Conservation (phyloP, 768 basidiomycete species). For the Termitomyces sp. region DNA sequence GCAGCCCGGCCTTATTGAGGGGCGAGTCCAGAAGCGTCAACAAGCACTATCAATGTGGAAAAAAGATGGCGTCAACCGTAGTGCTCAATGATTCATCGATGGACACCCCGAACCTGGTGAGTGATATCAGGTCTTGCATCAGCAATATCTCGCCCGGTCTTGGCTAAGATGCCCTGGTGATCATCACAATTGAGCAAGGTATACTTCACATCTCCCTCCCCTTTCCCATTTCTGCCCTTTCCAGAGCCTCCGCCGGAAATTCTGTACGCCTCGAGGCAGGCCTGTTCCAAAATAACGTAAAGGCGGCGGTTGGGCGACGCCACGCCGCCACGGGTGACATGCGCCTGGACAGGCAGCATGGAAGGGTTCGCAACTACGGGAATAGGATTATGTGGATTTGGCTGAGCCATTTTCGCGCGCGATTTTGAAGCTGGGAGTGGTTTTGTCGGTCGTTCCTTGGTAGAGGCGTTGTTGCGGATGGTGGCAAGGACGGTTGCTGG, state of each 20-base stretch:
- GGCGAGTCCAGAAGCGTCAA: slow-evolving; percentile 96
- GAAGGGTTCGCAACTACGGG: slow-evolving; percentile 61
- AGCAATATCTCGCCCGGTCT: slow-evolving; percentile 96
- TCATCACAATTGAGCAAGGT: slow-evolving; percentile 97
- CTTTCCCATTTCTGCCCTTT: slow-evolving; percentile 50
- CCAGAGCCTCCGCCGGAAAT: slow-evolving; percentile 63
- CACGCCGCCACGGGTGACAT: slow-evolving; percentile 58
- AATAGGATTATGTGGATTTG: slow-evolving; percentile 40
- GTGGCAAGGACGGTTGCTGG: slow-evolving; percentile 18
- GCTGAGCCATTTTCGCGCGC: slow-evolving; percentile 42
- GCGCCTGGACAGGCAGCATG: slow-evolving; percentile 81
- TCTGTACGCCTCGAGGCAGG: slow-evolving; percentile 94
- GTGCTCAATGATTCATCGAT: slow-evolving; percentile 3
- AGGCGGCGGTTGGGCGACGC: slow-evolving; percentile 60
- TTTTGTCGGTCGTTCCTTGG: slow-evolving; percentile 53
- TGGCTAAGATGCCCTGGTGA: slow-evolving; percentile 97
- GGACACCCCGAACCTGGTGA: slow-evolving; percentile 68
- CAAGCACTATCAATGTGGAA: slow-evolving; percentile 74
- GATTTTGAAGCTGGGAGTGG: slow-evolving; percentile 57
- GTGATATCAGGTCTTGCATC: slow-evolving; percentile 99
- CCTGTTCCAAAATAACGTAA: slow-evolving; percentile 90
- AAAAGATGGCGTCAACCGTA: not conserved
- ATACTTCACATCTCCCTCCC: slow-evolving; percentile 86
- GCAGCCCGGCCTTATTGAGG: slow-evolving; percentile 92
- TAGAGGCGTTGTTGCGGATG: slow-evolving; percentile 19